Base-by-base conservation (phyloP, 257 asterid species). In the Orobanche coerulescens region DNA sequence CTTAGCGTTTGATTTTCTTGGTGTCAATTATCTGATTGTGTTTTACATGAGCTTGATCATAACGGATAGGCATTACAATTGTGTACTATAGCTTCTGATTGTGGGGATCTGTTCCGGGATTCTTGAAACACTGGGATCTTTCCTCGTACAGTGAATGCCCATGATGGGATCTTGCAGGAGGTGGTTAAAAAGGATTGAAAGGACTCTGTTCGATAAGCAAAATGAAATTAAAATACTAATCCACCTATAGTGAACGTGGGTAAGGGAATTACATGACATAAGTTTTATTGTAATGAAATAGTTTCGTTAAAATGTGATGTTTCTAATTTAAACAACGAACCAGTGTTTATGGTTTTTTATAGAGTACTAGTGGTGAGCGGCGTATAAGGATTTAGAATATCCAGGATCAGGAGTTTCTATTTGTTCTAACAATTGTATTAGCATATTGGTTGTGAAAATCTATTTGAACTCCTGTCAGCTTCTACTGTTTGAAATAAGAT, bases 1-100 rank as follows among this genome's bases (percentile, higher is more conserved):
- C 20, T n/a, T 43, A 23, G 22, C 15, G 51, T 37, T 30, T 25
- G 47, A 19, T 60, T 47, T 24, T 18, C 37, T 46, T 59, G 66
- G 10, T 33, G 14, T 57, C 8, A 40, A 25, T 31, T 60, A 13
- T 75, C 23, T 22, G 7, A 47, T 22, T 59, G 69, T 53, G 52
- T 53, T 59, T 39, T 30, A 15, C 20, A 25, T 44, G 75, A 31
- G 72, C 50, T 66, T 28, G 75, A 75, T 70, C 65, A 12, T 61
- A 30, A 30, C 52, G 28, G 37, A 50, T 28, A 53, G 1, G 33
- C 49, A 31, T 12, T 48, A 19, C 15, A 24, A 22, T 20, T 65
- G 39, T 30, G 61, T 28, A 19, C 40, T 68, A 6, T 64, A 30
- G 67, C 30, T 52, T 65, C 31, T 65, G 5, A 48, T 62, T 13